A percentile compares a stretch with the other conserved stretches of the same genome.
These are phyloP conservation scores for Oryza punctata DNA, from an alignment of 176 grass and related monocot genomes.

Conservation along the genomic window DNA sequence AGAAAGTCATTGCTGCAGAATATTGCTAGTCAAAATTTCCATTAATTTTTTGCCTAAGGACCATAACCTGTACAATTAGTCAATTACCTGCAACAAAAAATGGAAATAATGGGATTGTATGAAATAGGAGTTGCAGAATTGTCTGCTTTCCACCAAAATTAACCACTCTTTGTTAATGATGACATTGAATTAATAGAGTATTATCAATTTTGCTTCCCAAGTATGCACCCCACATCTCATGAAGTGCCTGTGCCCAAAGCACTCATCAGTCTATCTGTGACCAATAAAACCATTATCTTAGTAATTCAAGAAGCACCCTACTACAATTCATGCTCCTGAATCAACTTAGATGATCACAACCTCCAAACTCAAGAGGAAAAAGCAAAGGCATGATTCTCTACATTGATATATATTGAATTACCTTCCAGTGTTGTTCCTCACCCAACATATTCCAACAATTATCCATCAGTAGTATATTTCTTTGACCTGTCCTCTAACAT, in stretches of 20 bases:
- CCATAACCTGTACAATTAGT: constrained; percentile 8
- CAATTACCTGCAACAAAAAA: neutral
- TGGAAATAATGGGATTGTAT: neutral
- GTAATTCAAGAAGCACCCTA: neutral
- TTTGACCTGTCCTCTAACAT: constrained; percentile 37
- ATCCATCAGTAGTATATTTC: constrained; percentile 9
- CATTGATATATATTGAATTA: constrained; percentile 7
- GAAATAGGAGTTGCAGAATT: constrained; percentile 2
- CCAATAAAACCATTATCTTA: constrained; percentile 17
- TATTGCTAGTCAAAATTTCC: constrained; percentile 9
- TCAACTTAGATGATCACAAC: constrained; percentile 7
- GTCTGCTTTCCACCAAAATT: constrained; percentile 2
- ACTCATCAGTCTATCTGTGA: neutral
- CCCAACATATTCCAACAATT: constrained; percentile 22
- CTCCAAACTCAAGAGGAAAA: neutral
- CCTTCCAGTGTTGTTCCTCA: constrained; percentile 26
- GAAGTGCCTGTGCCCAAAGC: neutral
- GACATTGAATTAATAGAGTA: constrained; percentile 13
- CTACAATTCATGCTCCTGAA: constrained; percentile 13
- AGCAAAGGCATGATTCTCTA: constrained; percentile 12
- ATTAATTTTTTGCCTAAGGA: neutral
- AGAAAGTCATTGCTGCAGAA: constrained; percentile 6
- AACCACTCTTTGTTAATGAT: constrained; percentile 13
- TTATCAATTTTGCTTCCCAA: constrained; percentile 2
- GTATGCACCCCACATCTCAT: constrained; percentile 13